phyloP scores from a whole-genome alignment of 306 rosid species.

The Cucurbita argyrosperma region DNA sequence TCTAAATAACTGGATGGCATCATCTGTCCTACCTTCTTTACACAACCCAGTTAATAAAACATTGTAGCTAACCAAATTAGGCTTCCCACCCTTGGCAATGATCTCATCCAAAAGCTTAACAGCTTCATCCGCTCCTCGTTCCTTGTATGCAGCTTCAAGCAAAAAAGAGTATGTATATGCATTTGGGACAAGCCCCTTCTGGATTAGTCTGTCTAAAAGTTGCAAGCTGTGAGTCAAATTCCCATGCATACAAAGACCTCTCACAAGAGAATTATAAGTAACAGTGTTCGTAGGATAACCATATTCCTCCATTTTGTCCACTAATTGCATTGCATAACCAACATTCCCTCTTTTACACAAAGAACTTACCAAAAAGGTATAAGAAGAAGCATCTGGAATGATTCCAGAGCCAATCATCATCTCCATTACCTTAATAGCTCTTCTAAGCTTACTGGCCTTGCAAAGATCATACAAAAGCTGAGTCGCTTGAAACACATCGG shows the following conservation, averaged over 20 bases:
- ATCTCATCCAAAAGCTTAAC: conserved; percentile 53
- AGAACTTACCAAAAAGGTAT: conserved; percentile 44
- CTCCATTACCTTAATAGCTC: conserved; percentile 62
- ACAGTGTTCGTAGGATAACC: conserved; percentile 49
- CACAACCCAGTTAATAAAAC: conserved; percentile 74
- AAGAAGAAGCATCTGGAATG: conserved; percentile 60
- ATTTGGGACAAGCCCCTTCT: conserved; percentile 71
- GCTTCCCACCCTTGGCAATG: conserved; percentile 71
- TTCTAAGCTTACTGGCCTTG: conserved; percentile 44
- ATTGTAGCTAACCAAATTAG: conserved; percentile 77
- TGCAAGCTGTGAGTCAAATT: conserved; percentile 55
- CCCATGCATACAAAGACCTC: conserved; percentile 70
- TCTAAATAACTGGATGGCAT: conserved; percentile 55
- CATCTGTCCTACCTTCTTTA: conserved; percentile 82
- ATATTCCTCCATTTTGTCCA: conserved; percentile 65
- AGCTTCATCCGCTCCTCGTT: conserved; percentile 72
- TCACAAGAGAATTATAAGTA: conserved; percentile 61
- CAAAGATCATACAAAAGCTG: conserved; percentile 81
- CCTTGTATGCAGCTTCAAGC: conserved; percentile 78
- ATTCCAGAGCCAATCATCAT: conserved; percentile 61
- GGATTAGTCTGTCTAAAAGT: conserved; percentile 49
- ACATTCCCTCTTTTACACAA: conserved; percentile 71
- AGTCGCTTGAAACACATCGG: conserved; percentile 59
- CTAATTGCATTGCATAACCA: conserved; percentile 86
- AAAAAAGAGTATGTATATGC: conserved; percentile 62